These are phyloP conservation scores for Geosiphon pyriformis DNA, from an alignment of 192 early-diverging fungal genomes.

Conservation along the genomic window DNA sequence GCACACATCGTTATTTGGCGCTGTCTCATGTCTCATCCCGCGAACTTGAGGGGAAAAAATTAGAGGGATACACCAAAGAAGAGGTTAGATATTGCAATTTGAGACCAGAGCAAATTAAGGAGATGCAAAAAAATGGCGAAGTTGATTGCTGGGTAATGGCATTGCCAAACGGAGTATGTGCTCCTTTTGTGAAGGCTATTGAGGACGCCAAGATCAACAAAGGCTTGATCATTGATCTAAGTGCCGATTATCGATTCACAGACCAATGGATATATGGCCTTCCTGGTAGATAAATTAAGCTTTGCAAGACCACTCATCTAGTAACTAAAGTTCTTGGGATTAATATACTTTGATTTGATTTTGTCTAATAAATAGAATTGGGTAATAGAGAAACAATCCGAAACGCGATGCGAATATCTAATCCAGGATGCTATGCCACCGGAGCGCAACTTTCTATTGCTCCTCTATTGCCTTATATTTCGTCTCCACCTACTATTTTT, in stretches of 20 bases:
- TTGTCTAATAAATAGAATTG: conserved; percentile 48
- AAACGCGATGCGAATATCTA: conserved; percentile 71
- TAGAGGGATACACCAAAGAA: conserved; percentile 69
- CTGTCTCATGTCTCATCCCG: conserved; percentile 90
- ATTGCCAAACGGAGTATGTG: conserved; percentile 90
- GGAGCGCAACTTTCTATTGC: conserved; percentile 87
- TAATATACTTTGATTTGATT: no score
- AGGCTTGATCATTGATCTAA: conserved; percentile 75
- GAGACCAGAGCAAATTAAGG: conserved; percentile 60
- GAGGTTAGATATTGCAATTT: conserved; percentile 77
- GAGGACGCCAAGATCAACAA: conserved; percentile 49
- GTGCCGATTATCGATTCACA: conserved; percentile 91
- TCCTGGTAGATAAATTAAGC: conserved; percentile 46
- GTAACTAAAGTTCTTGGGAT: no score
- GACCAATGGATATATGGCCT: conserved; percentile 85
- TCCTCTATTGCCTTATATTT: conserved; percentile 71
- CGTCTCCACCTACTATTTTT: conserved; percentile 72
- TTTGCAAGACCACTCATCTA: no score
- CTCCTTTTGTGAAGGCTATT: conserved; percentile 85
- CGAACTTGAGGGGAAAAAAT: conserved; percentile 84
- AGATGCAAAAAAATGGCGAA: conserved; percentile 50
- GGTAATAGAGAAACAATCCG: conserved; percentile 56
- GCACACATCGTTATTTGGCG: conserved; percentile 79
- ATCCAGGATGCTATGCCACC: conserved; percentile 99
- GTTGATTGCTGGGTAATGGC: conserved; percentile 97